Evolutionary conservation across 305 asterid genomes (phyloP), one percentile per base, ranked within the genome.

Genomic region (Fraxinus paxiana): DNA sequence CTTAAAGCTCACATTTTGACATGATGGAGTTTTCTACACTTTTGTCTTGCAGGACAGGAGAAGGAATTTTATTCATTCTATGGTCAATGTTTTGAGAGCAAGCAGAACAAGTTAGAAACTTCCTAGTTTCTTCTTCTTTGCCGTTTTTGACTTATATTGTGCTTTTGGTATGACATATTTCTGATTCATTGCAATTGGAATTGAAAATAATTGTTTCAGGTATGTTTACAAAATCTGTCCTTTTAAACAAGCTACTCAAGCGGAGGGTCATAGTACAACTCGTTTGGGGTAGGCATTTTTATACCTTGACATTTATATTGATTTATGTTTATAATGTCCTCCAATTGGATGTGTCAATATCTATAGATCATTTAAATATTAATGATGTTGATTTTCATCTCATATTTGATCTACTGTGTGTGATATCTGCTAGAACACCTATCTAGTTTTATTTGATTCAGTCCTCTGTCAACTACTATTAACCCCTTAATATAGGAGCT

Each of bases 181-280:
- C 75, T 31, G 35, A 33, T 70, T 70, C 22, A 31, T 70, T 30
- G 22, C 30, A 67, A 67, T 67, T 67, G 73, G 37, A 28, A 48
- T 63, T 80, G 79, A 56, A 82, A 28, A 70, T 56, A 63, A 31
- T 77, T 85, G 81, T 82, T 87, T 84, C 85, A 95, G 99, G 92
- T 95, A 95, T 83, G 90, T 90, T 37, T 94, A 95, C 94, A 95
- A 91, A 83, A 83, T 95, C 82, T 95, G 99, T 79, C 97, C 99
- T 59, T 94, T 84, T 84, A 94, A 94, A 87, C 91, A 95, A 92
- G 97, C 99, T 81, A 88, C 93, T 72, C 99, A 95, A 81, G 97
- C 77, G 84, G 99, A 95, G 87, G 99, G 94, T 84, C 87, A 95
- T 88, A 91, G 97, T 87, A 91, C 90, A 76, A 91, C 97, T 83